Evolutionary conservation across 2,329 filamentous ascomycete species (phyloP).

Genomic region (Alternaria ethzedia): DNA sequence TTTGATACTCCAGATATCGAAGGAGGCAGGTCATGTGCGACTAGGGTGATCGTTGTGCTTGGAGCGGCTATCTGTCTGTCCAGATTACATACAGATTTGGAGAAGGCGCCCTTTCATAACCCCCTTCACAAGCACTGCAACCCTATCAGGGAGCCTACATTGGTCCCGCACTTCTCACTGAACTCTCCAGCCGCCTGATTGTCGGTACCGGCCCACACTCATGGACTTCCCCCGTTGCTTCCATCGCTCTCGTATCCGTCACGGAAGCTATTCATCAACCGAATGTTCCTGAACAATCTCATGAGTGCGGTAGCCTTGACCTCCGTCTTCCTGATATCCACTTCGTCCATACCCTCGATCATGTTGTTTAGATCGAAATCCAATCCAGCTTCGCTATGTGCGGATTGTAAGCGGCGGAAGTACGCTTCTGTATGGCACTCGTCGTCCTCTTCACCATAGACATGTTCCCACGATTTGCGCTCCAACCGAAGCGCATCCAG

Average conservation of each 20-base stretch:
- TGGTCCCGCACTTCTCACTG: neutral
- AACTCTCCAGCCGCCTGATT: neutral
- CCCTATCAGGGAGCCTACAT: neutral
- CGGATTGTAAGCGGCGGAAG: neutral
- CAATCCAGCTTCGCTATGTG: neutral
- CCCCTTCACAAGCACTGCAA: neutral
- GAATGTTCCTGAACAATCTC: neutral
- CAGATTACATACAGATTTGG: neutral
- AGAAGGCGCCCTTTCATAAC: neutral
- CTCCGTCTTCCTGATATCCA: neutral
- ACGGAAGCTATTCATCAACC: neutral
- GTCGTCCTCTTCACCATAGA: neutral
- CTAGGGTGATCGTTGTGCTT: neutral
- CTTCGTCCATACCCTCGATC: neutral
- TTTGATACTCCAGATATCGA: neutral
- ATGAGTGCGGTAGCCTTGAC: neutral
- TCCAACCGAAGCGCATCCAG: neutral
- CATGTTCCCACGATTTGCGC: neutral
- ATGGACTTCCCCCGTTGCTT: neutral
- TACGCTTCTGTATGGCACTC: neutral
- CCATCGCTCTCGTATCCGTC: neutral
- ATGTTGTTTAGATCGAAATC: neutral
- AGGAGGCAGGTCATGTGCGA: neutral
- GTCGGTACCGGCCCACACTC: neutral
- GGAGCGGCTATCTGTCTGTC: neutral